Base-by-base conservation (phyloP, 2,329 filamentous ascomycete species). In the Nothomitra cinnamomea region DNA sequence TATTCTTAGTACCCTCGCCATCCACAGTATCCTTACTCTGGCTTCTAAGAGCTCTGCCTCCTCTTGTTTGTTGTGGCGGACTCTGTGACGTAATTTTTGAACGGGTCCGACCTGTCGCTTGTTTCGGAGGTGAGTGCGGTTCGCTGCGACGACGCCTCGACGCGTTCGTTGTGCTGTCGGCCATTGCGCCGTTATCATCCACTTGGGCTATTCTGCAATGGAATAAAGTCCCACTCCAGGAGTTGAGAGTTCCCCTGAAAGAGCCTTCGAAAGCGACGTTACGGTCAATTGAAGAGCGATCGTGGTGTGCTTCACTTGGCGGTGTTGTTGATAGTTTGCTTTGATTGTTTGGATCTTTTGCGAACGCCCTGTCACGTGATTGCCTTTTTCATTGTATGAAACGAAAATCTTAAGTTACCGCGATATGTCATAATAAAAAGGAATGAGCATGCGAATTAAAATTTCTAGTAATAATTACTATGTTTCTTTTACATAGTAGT, bases 21-120 rank as follows among this genome's bases (percentile, higher is more conserved):
- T 58, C 55, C 12, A 63, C 63, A 3, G 66, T 53, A 45, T 70
- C 69, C 54, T 62, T 65, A 59, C 69, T 71, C 52, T 63, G 64
- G 59, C 67, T 70, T 58, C 69, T 64, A 47, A 66, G 62, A 22
- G 56, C 58, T 45, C 67, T 61, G 17, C 50, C n/a, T 22, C 19
- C n/a, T 28, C 50, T 52, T 1, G 45, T 51, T 17, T 54, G 38
- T 10, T 47, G 54, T 12, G 45, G 54, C 28, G 45, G 52, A 22
- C 40, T 54, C 21, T 54, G 49, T 7, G 52, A 49, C 21, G 43
- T 24, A 21, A 21, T 42, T 19, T 43, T 47, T 21, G 28, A 32
- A 32, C 45, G 45, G 15, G 4, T 35, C 13, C 41, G 35, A 50
- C 21, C 42, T 15, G 22, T 12, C 19, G 43, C 19, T 40, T 28